Evolutionary conservation across 805 yeast genomes (phyloP), one percentile per base, ranked within the genome.

Genomic region (Wickerhamiella brachini): DNA sequence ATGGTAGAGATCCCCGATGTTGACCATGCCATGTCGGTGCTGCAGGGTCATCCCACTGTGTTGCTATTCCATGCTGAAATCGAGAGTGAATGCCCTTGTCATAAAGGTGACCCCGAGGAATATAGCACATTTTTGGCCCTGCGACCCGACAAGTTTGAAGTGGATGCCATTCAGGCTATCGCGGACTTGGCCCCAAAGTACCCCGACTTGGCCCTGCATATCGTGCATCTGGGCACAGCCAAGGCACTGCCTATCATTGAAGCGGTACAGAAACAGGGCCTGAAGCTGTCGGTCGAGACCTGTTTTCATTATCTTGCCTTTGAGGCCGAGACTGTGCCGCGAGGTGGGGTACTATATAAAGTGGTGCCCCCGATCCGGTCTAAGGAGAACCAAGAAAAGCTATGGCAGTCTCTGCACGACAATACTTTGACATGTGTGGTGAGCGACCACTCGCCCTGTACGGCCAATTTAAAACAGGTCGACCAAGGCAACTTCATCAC

Each of bases 281-380:
- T 60, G 26, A 64, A 63, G 31, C 72, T 89, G 49, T 71, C 93
- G 0, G 95, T 88, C 1, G 97, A 89, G 65, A 90, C 97, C 0
- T 89, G 97, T 65, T 89, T 88, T 77, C 97, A 89, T 65, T 89
- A 89, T 65, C 71, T 89, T 49, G 76, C 90, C 2, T 71, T 89
- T 44, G 72, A 75, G 2, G 85, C 95, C 2, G 96, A 89, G 62
- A 71, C 73, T 22, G 86, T 89, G 50, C 81, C 87, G 18, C 76
- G 80, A 59, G 78, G 85, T 49, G 79, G 82, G 13, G 89, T 96
- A 4, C 85, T 82, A 61, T 86, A 76, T 74, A 89, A 89, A 67
- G 90, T 96, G 63, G 90, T 96, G 65, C 97, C 97, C 1, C 97
- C 97, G 1, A 89, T 89, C 57, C 72, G 97, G 54, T 71, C 83